These are phyloP conservation scores for Saturnispora kantuleensis DNA, from an alignment of 805 yeast species.

Conservation along the genomic window DNA sequence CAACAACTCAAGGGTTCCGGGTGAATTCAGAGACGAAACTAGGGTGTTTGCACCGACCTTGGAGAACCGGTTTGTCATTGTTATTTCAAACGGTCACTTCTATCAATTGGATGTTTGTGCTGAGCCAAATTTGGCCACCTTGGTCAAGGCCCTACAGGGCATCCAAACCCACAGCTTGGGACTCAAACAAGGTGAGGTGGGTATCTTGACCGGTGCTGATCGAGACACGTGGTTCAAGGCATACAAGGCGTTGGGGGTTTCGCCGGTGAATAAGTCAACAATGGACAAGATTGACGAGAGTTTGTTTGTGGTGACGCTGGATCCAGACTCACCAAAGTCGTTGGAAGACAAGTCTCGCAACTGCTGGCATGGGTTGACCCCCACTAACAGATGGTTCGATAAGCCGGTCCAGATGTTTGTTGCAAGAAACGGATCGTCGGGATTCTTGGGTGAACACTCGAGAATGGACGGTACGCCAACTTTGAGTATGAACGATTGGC, in stretches of 20 bases:
- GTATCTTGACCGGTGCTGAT: conserved; percentile 72
- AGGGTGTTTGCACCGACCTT: conserved; percentile 30
- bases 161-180: conserved; percentile 34
- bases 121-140: conserved; percentile 34
- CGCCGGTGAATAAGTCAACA: conserved; percentile 53
- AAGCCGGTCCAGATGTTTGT: conserved; percentile 83
- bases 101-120: conserved; percentile 64
- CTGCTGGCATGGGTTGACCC: conserved; percentile 88
- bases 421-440: conserved; percentile 75
- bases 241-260: conserved; percentile 45
- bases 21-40: conserved; percentile 51
- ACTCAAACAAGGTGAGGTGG: conserved; percentile 40
- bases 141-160: conserved; percentile 48
- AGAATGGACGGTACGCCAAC: conserved; percentile 98
- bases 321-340: conserved; percentile 60
- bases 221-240: conserved; percentile 71
- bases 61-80: conserved; percentile 58
- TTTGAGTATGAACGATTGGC: conserved; percentile 70
- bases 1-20: conserved; percentile 80
- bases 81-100: conserved; percentile 67
- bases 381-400: conserved; percentile 86
- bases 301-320: conserved; percentile 75
- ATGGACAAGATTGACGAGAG: conserved; percentile 64
- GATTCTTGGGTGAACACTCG: conserved; percentile 93
- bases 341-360: conserved; percentile 74